Evolutionary conservation across 1,284 basidiomycete genomes (phyloP), one percentile per base, ranked within the genome.

Genomic region (Taiwanofungus camphoratus): DNA sequence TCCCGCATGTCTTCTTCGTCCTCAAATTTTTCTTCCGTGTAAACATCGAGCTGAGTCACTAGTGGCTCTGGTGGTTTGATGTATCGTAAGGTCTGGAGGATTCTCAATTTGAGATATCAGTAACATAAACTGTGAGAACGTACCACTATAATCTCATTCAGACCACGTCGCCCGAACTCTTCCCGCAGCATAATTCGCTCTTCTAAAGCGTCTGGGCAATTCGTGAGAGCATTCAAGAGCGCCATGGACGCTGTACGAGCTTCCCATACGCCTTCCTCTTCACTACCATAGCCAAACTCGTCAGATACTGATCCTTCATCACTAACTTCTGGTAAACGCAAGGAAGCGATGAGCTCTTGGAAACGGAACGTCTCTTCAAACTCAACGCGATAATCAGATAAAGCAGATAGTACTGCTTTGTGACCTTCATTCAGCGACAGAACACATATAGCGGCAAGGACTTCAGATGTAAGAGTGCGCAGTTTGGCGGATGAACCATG

Each of bases 11-110:
- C 87, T 57, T 87, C 82, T 59, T 90, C 84, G 60, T 95, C 92
- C 52, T 92, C 90, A 39, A 86, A 87, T 54, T 90, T 88, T 60
- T 93, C 91, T 51, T 95, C 90, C 0, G 77, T 75, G 54, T 92
- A 94, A 13, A 90, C 74, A 50, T 87, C 78, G 5, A 93, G 67
- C 55, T 94, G 91, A 0, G 74, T 84, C 13, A 83, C 58, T 22
- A 93, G 66, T 1, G 64, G 63, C 34, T 92, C 88, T 9, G 90
- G 87, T 1, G 89, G 87, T 52, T 79, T 76, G 33, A 83, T 68
- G 54, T 90, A 89, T 49, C 82, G 75, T 4, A 93, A 65, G 2
- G 78, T 74, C 87, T 92, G 41, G 1, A 5, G 1, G 37, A 36
- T 2, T 40, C 9, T 40, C 34, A 41, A 21, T 36, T 15, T 16